Evolutionary conservation across 192 early-diverging fungal genomes (phyloP).

Genomic region (Phycomyces nitens): DNA sequence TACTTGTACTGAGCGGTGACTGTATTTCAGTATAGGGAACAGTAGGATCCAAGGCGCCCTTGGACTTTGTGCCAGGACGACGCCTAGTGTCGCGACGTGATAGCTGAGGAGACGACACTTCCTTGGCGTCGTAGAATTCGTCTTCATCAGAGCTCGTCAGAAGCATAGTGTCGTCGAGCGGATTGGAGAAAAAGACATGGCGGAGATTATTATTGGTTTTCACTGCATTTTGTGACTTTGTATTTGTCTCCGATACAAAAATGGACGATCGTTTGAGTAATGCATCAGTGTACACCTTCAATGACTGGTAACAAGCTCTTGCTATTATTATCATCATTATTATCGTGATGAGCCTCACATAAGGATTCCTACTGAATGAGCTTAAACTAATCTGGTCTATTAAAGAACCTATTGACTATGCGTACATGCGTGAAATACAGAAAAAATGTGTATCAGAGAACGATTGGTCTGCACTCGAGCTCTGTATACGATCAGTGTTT

Average conservation of each 20-base stretch:
- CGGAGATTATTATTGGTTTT: not conserved
- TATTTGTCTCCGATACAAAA: conserved; percentile 1
- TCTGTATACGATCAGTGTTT: conserved; percentile 2
- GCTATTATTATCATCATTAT: not conserved
- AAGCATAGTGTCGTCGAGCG: not conserved
- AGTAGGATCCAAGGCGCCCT: too few species aligned
- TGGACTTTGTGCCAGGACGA: not conserved
- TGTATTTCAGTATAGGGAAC: too few species aligned
- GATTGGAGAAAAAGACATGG: not conserved
- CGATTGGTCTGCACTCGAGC: conserved; percentile 6
- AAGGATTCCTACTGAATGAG: not conserved
- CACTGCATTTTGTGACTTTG: conserved; percentile 2
- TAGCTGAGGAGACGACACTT: not conserved
- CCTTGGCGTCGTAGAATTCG: not conserved
- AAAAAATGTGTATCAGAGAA: not conserved
- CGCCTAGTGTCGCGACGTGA: not conserved
- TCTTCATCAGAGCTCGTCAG: not conserved
- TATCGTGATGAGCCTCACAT: not conserved
- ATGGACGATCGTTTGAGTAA: too few species aligned
- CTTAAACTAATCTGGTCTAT: not conserved
- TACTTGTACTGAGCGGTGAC: too few species aligned
- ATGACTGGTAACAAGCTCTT: not conserved
- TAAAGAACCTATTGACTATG: not conserved
- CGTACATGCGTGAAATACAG: not conserved
- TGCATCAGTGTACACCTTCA: not conserved